Percentiles rank a stretch among this genome's conserved stretches.
These are phyloP conservation scores for Huntiella abstrusa DNA, from an alignment of 2,329 filamentous ascomycete genomes.

Conservation along the genomic window DNA sequence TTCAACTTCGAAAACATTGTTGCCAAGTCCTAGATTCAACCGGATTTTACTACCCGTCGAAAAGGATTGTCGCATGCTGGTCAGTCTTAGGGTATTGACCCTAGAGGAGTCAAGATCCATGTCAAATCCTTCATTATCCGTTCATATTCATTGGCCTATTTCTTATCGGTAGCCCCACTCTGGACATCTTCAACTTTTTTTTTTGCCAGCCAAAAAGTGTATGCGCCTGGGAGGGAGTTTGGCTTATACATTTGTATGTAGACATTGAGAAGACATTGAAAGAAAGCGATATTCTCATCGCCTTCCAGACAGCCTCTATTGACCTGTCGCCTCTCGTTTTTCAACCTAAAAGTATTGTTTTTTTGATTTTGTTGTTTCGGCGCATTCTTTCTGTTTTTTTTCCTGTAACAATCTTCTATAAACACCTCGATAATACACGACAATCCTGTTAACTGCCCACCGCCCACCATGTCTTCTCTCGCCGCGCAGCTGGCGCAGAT, in stretches of 20 bases:
- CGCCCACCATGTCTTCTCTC: conserved; percentile 61
- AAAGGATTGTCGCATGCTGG: no score
- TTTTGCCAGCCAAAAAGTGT: conserved; percentile 3
- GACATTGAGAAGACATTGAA: neutral
- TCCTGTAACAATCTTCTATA: neutral
- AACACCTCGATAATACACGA: neutral
- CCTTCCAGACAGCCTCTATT: neutral
- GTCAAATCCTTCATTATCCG: neutral
- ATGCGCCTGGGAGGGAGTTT: neutral
- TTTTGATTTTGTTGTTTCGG: neutral
- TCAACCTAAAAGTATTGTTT: conserved; percentile 1
- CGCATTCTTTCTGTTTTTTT: conserved; percentile 3
- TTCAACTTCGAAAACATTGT: no score
- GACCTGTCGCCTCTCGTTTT: neutral
- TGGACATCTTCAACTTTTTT: conserved; percentile 6
- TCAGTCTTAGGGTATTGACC: no score
- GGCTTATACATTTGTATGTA: neutral
- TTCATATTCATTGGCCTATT: conserved; percentile 2
- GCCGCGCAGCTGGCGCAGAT: conserved; percentile 89
- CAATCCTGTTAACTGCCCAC: neutral
- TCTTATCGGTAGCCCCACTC: conserved; percentile 7
- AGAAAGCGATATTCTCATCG: neutral
- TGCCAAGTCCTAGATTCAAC: no score
- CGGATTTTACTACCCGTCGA: no score
- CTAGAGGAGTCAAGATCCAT: neutral